Base-by-base conservation (phyloP, 2,329 filamentous ascomycete genomes). In the Neoscytalidium dimidiatum region DNA sequence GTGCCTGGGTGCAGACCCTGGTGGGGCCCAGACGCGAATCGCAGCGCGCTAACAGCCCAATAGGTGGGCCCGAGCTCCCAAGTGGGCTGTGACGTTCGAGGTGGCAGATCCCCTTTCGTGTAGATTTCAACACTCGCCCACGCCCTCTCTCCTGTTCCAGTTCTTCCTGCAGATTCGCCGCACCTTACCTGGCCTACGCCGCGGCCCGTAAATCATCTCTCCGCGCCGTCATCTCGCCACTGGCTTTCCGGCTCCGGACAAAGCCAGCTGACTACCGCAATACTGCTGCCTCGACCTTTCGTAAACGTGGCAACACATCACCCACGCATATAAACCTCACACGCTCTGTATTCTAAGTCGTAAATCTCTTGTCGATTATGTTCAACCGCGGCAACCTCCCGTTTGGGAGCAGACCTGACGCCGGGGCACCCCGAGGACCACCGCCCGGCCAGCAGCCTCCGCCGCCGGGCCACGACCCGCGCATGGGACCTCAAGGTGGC, bases 361-460 rank as follows among this genome's bases (percentile, higher is more conserved):
- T 19, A 33, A 14, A 60, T 3, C 35, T 17, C 4, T 23, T 11
- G 5, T n/a, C 56, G 11, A 63, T n/a, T 58, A 87, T 87, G 85
- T 87, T 87, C 73, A 86, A 85, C 73, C 82, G 85, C 68, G 81
- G 82, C 71, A 82, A 83, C 66, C 73, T 82, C n/a, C 78, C 79
- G 44, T 85, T 81, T 71, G 72, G 73, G 29, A 69, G 71, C 23
- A 69, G 72, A 41, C 74, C 79, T 65, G 61, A 78, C 60, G 76
- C 78, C 26, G 78, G 79, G 33, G 77, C 78, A 26, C 75, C 74
- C 35, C 79, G 75, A 9, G 68, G 75, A 66, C 69, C 69, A 68
- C 75, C 70, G 64, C 31, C 51, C 26, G 38, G 38, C 9, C 73
- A 71, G 62, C 72, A 69, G 41, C 67, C 66, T 21, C 67, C 68